Base-by-base conservation (phyloP, 2,329 filamentous ascomycete genomes). In the Penicillium brasilianum region DNA sequence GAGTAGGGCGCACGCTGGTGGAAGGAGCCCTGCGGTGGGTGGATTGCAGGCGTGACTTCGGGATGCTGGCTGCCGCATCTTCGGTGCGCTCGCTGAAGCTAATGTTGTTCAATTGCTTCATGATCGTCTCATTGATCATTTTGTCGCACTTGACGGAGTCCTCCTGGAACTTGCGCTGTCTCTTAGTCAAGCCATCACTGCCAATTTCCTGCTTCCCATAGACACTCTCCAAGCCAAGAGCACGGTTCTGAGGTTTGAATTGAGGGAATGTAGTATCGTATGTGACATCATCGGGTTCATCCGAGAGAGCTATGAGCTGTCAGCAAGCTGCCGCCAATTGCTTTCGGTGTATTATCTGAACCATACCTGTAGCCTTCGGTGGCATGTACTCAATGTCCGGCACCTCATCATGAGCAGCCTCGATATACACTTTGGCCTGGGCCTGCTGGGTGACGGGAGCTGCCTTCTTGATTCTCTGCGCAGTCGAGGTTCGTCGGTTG, bases 331-430 rank as follows among this genome's bases (percentile, higher is more conserved):
- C 36, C 30, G n/a, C 18, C n/a, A 20, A 20, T 18, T 44, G 6
- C 30, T n/a, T 11, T 52, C n/a, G 10, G 39, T 20, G 30, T 16
- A 34, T n/a, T 62, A 69, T 22, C 74, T 13, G 20, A 25, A n/a
- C 61, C 72, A 59, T 73, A 82, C 81, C 80, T 66, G 84, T 84
- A 1, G 88, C 85, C 62, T 83, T 88, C 0, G 92, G 92, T 6
- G 94, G 92, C 74, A 92, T 93, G 75, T 96, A 97, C 81, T 98
- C 95, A 62, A 94, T 87, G 57, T 97, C 93, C 28, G 88, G 87
- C 48, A 91, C 82, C 62, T 83, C 80, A 56, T 85, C 82, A 54
- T 83, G 79, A n/a, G 77, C 74, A 13, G 76, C 54, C 30, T 73
- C 75, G 41, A 79, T 77, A 55, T 88, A 85, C 4, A 83, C 81